Percentiles rank a stretch among this genome's conserved stretches.
Conservation (phyloP, 345 rosid species). For the Pseudoturritis turrita region DNA sequence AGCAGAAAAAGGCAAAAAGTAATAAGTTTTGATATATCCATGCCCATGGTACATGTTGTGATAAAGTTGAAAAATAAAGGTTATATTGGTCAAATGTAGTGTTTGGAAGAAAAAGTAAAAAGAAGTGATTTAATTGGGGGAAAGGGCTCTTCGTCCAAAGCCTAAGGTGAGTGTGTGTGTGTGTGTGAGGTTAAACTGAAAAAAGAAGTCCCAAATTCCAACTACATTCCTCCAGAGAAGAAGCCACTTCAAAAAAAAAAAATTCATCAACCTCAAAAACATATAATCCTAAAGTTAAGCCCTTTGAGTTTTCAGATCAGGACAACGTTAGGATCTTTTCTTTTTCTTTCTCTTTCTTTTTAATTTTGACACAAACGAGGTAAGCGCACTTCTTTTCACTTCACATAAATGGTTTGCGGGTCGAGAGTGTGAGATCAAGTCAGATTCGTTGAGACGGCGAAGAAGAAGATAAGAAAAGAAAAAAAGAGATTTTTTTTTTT, state of each 20-base stretch:
- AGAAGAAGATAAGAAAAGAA: not conserved
- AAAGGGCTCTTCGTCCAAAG: slow-evolving; percentile 28
- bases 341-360: not conserved
- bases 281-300: slow-evolving; percentile 16
- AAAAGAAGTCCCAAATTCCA: slow-evolving; percentile 25
- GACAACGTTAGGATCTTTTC: slow-evolving; percentile 29
- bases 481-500: not conserved
- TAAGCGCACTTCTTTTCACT: slow-evolving; percentile 22
- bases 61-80: slow-evolving; percentile 19
- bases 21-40: not conserved
- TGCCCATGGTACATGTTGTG: slow-evolving; percentile 1
- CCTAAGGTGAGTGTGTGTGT: not conserved
- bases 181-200: slow-evolving; percentile 18
- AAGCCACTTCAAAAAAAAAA: not conserved
- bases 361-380: slow-evolving; percentile 34
- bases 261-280: slow-evolving; percentile 1
- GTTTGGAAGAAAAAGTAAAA: not conserved
- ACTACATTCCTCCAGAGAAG: slow-evolving; percentile 22
- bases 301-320: slow-evolving; percentile 32
- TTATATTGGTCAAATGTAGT: slow-evolving; percentile 7
- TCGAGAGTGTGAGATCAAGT: not conserved
- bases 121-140: slow-evolving; percentile 6
- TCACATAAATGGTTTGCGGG: slow-evolving; percentile 1
- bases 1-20: not conserved
- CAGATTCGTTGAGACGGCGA: slow-evolving; percentile 8